Evolutionary conservation across 2,329 filamentous ascomycete species (phyloP), one percentile per base, ranked within the genome.

Genomic region (Penicillium corylophilum): DNA sequence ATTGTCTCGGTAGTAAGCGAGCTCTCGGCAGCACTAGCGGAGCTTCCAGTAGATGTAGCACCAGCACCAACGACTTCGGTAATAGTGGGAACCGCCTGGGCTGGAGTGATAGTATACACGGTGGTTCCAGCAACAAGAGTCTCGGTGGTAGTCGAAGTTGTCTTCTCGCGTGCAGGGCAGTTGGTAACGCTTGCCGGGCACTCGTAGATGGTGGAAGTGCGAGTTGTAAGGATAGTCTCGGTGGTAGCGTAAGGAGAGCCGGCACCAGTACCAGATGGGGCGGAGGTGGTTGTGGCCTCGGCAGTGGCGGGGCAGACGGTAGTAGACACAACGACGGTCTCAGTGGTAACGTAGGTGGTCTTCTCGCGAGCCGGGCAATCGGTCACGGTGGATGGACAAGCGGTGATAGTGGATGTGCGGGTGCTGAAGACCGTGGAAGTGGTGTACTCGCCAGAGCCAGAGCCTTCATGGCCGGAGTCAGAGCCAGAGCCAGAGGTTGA

Each of bases 301-400:
- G 42, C 42, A 13, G 23, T 44, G 3, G 28, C 42, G 9, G 42
- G 42, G 26, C 44, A 50, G 12, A 50, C 35, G 12, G 64, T 60
- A n/a, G 49, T 59, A 20, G 54, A 50, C 9, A 57, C 60, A 48
- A 64, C 57, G 10, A 49, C 12, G 15, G 56, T 53, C 58, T 64
- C 63, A 7, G 57, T 59, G 2, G 52, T 48, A 18, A 53, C 18
- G 2, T 48, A 51, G 18, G 52, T 59, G 4, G 52, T 52, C 43
- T 55, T 51, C 13, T 57, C 49, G 7, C 45, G 48, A n/a, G 54
- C 49, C 43, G 55, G 56, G 45, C 55, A 59, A 39, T 55, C 33
- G 16, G 46, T 54, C 15, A 59, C 54, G 20, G 54, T 53, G 22
- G 52, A 45, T 9, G 55, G 53, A 23, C 55, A 59, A 8, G 51